A percentile compares a stretch with the other conserved stretches of the same genome.
phyloP scores from a whole-genome alignment of 306 rosid genomes.

The Prunus davidiana region DNA sequence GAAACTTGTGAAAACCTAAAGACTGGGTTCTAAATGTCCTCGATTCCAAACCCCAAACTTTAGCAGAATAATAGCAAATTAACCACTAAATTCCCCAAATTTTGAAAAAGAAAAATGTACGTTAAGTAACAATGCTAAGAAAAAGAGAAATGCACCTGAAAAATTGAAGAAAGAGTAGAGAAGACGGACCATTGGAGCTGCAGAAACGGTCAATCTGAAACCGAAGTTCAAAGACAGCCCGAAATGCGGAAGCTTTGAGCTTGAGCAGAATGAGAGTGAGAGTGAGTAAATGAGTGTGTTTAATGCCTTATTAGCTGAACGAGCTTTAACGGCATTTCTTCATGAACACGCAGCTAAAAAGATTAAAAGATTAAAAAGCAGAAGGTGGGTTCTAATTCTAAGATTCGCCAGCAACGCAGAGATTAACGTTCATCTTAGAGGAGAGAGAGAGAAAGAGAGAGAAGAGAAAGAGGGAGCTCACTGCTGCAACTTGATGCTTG shows the following conservation, averaged over 20 bases:
- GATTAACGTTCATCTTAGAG: conserved; percentile 25
- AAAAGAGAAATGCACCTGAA: neutral
- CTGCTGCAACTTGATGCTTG: neutral
- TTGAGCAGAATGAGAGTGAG: conserved; percentile 5
- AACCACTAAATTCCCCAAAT: neutral
- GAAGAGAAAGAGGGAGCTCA: neutral
- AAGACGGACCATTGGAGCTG: neutral
- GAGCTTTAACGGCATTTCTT: conserved; percentile 68
- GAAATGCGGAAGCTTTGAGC: neutral
- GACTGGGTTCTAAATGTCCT: neutral
- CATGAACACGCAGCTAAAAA: conserved; percentile 35
- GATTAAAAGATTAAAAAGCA: neutral
- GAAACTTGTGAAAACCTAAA: neutral
- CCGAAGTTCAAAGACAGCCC: neutral
- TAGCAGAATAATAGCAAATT: neutral
- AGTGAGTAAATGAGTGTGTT: neutral
- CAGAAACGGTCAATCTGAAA: neutral
- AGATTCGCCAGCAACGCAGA: conserved; percentile 31
- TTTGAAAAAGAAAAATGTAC: neutral
- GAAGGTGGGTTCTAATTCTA: neutral
- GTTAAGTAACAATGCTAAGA: neutral
- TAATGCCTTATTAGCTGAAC: neutral
- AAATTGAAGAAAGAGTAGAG: neutral
- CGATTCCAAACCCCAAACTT: neutral
- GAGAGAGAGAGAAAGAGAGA: neutral